phyloP scores from a whole-genome alignment of 2,329 filamentous ascomycete species.

The Sarocladium strictum region DNA sequence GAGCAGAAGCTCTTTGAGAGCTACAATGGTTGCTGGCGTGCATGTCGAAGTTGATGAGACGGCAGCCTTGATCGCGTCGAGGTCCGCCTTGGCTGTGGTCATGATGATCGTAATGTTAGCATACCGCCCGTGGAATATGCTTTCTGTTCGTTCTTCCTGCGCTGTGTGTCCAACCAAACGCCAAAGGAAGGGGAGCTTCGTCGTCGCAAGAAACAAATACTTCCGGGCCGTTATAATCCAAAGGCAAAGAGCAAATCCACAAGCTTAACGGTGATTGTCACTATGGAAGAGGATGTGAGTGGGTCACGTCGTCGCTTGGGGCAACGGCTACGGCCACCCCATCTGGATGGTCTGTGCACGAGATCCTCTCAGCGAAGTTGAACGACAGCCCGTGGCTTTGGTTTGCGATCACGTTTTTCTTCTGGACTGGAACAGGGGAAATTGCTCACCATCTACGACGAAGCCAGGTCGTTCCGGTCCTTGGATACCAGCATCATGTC shows the following conservation, averaged over 20 bases:
- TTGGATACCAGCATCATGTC: not conserved
- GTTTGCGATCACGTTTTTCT: not conserved
- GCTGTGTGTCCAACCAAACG: not conserved
- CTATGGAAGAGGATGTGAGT: not conserved
- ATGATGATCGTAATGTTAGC: slow-evolving; percentile 8
- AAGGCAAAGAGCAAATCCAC: not conserved
- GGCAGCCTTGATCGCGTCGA: slow-evolving; percentile 47
- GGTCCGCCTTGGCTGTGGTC: not conserved
- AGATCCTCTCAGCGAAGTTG: not conserved
- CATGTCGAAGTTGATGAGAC: slow-evolving; percentile 48
- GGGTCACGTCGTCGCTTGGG: slow-evolving; percentile 1
- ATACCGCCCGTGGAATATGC: not conserved
- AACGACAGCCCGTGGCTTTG: not conserved
- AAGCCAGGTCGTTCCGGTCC: not conserved
- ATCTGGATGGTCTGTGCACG: not conserved
- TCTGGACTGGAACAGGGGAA: not conserved
- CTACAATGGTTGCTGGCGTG: slow-evolving; percentile 41
- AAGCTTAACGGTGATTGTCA: not conserved
- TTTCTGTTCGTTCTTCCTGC: not conserved
- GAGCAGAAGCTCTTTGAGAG: slow-evolving; percentile 40
- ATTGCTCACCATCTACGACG: not conserved
- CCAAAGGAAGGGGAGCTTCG: not conserved
- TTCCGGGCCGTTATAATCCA: not conserved
- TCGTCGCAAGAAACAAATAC: slow-evolving; percentile 1
- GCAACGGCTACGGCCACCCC: not conserved